Evolutionary conservation across 306 rosid genomes (phyloP).

Genomic region (Arachis stenosperma): DNA sequence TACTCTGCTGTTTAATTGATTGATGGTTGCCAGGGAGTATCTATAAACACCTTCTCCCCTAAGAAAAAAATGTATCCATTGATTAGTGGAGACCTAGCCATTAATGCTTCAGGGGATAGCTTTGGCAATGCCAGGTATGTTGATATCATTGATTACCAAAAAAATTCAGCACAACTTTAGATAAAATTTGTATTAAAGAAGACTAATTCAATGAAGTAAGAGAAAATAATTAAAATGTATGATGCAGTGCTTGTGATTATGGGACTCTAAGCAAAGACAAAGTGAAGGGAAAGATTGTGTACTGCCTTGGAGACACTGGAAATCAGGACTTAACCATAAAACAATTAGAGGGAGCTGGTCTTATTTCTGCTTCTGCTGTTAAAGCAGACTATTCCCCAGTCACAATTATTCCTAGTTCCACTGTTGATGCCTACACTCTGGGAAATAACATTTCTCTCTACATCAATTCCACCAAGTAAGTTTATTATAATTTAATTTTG

Average conservation of each 20-base stretch:
- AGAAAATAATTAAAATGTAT: background rate
- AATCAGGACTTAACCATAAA: slow-evolving; percentile 43
- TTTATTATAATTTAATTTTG: background rate
- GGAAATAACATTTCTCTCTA: slow-evolving; percentile 48
- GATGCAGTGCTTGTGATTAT: slow-evolving; percentile 63
- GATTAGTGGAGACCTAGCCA: slow-evolving; percentile 58
- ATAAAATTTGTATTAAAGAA: too few relatives aligned
- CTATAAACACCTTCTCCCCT: slow-evolving; percentile 65
- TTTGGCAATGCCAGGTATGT: slow-evolving; percentile 64
- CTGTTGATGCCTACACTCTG: slow-evolving; percentile 31
- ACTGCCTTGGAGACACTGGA: slow-evolving; percentile 44
- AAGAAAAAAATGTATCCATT: slow-evolving; percentile 58
- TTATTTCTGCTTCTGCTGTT: slow-evolving; percentile 35
- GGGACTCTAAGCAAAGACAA: slow-evolving; percentile 49
- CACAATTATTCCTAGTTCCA: slow-evolving; percentile 49
- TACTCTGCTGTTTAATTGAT: background rate
- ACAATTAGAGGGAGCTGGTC: slow-evolving; percentile 52
- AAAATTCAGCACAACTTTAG: too few relatives aligned
- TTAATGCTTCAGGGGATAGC: slow-evolving; percentile 21
- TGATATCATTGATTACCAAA: background rate
- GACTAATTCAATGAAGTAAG: background rate
- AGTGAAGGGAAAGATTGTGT: slow-evolving; percentile 72
- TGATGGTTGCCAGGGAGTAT: slow-evolving; percentile 50
- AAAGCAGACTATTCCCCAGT: slow-evolving; percentile 38
- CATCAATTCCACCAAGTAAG: slow-evolving; percentile 70